phyloP scores from a whole-genome alignment of 2,329 filamentous ascomycete genomes.

The Claviceps humidiphila region DNA sequence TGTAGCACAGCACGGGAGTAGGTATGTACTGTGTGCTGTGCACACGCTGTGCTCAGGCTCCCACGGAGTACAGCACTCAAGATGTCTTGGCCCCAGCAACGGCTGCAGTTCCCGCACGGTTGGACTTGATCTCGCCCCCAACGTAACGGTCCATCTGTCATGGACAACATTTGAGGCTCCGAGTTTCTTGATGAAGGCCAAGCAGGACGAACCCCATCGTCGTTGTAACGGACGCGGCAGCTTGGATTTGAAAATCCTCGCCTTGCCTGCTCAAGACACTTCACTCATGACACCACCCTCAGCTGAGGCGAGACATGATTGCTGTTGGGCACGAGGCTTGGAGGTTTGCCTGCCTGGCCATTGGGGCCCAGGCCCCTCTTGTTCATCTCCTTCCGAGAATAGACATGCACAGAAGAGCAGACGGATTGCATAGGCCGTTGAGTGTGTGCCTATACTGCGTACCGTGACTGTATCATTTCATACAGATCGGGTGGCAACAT shows the following conservation, averaged over 20 bases:
- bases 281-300: not conserved
- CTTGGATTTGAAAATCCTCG: not conserved
- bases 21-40: not conserved
- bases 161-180: conserved; percentile 10
- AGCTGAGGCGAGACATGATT: not conserved
- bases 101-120: conserved; percentile 8
- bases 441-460: not conserved
- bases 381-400: conserved; percentile 34
- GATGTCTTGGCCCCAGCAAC: conserved; percentile 7
- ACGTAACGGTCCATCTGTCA: conserved; percentile 11
- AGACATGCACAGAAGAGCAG: conserved; percentile 26
- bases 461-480: not conserved
- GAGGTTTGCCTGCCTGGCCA: not conserved
- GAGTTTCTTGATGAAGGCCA: conserved; percentile 8
- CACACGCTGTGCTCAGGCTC: conserved; percentile 3
- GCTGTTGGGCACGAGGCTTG: not conserved
- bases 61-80: not conserved
- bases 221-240: not conserved
- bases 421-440: not conserved
- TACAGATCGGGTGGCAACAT: too few relatives aligned
- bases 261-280: conserved; percentile 1
- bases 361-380: not conserved
- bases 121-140: conserved; percentile 12
- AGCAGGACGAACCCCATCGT: not conserved
- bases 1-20: not conserved